Evolutionary conservation across 1,284 basidiomycete species (phyloP), one percentile per base, ranked within the genome.

Genomic region (Sporisorium sorghi): DNA sequence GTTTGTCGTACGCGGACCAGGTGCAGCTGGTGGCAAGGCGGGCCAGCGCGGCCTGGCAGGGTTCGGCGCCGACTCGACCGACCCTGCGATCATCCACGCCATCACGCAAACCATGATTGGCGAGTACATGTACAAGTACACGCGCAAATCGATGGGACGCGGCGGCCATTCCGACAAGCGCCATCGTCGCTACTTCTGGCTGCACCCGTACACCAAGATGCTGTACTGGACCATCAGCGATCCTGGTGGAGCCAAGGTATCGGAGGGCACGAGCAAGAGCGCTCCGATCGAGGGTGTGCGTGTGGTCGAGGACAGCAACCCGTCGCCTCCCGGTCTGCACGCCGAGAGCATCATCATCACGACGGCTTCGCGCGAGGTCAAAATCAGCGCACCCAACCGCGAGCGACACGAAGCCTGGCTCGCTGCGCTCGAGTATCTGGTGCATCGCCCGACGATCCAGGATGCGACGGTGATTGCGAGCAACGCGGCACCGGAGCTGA

Each of bases 61-160:
- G 30, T 69, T 61, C 10, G 60, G 61, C 9, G 66, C 68, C 10
- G 73, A 75, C 19, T 39, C 74, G 2, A 79, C 83, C 19, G 82
- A 85, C 53, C 83, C 83, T 14, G 76, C 64, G 21, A 81, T 83
- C 50, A 83, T 98, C 77, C 94, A 97, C 83, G 92, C 95, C 2
- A 98, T 99, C 81, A 99, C 96, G 5, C 94, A 98, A 88, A 97
- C 95, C 23, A 99, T 99, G 96, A 98, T 99, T 77, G 95, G 96
- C 72, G 96, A 98, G 87, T 98, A 94, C 86, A 86, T 99, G 86
- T 93, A 92, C 90, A 99, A 99, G 88, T 98, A 99, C 86, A 97
- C 94, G 11, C 89, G 96, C 58, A 90, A 90, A 67, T 87, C 92
- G n/a, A 90, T 99, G 79, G 93, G 94, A 15, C 70, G 79, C 30